Evolutionary conservation across 441 rosid genomes (phyloP).

Genomic region (Theobroma grandiflorum): DNA sequence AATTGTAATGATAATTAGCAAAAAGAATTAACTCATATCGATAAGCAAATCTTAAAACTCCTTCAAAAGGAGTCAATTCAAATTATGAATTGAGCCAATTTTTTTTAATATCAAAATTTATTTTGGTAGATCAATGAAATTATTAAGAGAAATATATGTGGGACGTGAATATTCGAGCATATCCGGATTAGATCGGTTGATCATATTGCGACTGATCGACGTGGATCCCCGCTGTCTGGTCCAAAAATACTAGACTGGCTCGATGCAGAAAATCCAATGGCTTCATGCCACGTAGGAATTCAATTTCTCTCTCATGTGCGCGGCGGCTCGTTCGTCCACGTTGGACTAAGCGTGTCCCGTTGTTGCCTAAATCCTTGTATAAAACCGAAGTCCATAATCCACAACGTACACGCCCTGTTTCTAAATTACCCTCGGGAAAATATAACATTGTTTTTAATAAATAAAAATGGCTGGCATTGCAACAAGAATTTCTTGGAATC

Average conservation of each 20-base stretch:
- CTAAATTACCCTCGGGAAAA: not conserved
- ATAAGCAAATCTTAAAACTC: too few species aligned
- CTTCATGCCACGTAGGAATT: not conserved
- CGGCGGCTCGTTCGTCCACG: slow-evolving; percentile 43
- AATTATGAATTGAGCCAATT: not conserved
- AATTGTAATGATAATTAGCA: too few species aligned
- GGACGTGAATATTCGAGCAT: slow-evolving; percentile 42
- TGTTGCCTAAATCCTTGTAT: slow-evolving; percentile 1
- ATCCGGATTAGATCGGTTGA: slow-evolving; percentile 30
- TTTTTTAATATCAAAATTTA: not conserved
- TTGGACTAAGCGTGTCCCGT: slow-evolving; percentile 26
- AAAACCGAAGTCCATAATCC: not conserved
- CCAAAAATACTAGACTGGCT: not conserved
- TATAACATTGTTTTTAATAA: not conserved
- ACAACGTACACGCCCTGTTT: not conserved
- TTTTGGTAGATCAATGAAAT: not conserved
- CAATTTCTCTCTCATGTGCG: slow-evolving; percentile 29
- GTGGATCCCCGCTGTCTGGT: slow-evolving; percentile 60
- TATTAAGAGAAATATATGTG: not conserved
- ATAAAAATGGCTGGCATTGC: slow-evolving; percentile 33
- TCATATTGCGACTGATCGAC: slow-evolving; percentile 39
- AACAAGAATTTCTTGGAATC: slow-evolving; percentile 26
- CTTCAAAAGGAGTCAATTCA: too few species aligned
- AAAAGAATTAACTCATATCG: too few species aligned
- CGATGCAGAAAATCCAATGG: slow-evolving; percentile 13